Base-by-base conservation (phyloP, 306 rosid species). In the Gastrolobium bilobum region DNA sequence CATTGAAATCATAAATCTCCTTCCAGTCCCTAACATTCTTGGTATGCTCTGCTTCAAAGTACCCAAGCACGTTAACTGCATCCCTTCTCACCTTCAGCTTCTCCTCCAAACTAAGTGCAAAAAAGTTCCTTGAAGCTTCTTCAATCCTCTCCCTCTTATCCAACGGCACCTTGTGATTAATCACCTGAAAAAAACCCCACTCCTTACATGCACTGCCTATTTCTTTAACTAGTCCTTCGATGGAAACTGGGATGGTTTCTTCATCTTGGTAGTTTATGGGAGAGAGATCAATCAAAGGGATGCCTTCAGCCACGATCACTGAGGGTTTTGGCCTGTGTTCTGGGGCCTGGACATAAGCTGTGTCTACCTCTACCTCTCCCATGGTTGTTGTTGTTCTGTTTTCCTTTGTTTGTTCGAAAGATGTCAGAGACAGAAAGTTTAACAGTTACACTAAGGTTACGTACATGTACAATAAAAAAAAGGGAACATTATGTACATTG, bases 1-100 rank as follows among this genome's bases (percentile, higher is more conserved):
- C 92, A 87, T 84, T 77, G 73, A 83, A 93, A 85, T 93, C 98
- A 83, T 90, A 93, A 11, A 91, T 89, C 66, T 91, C 98, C 80
- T 93, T 93, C 98, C 98, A 93, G 26, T 93, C 97, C 74, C 92
- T 93, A 5, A 93, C 93, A 60, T 93, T 88, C 43, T 93, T 91
- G 0, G 97, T 93, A 77, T 88, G 72, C 78, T 93, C 98, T 34
- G 92, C 84, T 42, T 93, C 98, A 50, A 89, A 83, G 60, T 76
- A 93, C 6, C 98, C 98, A 86, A 89, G 31, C 10, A 86, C 64
- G 51, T 89, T 86, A 34, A 51, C 73, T 39, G 79, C 87, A 71
- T 84, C 93, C 10, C 97, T 88, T 85, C 86, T 88, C 76, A 86
- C 97, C 84, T 88, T 83, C 74, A 82, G 14, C 47, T 84, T 84